Percentiles rank a stretch among this genome's conserved stretches.
These are phyloP conservation scores for Fusarium hostae DNA, from an alignment of 2,329 filamentous ascomycete genomes.

Conservation along the genomic window DNA sequence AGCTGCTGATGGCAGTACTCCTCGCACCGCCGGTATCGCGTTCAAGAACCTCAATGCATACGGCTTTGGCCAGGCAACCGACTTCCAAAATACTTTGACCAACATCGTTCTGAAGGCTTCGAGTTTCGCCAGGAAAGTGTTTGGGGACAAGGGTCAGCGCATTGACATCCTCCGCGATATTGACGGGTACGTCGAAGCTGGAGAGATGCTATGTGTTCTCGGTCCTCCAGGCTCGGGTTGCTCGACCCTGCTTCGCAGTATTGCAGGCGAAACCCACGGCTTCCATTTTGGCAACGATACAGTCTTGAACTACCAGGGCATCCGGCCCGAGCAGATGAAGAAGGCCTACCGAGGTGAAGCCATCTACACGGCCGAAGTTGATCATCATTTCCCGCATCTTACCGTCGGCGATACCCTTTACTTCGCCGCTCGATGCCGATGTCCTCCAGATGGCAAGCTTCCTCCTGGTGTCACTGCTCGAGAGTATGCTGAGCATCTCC, in stretches of 20 bases:
- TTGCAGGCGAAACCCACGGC: conserved; percentile 82
- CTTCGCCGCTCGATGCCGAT: conserved; percentile 75
- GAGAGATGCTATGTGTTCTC: conserved; percentile 78
- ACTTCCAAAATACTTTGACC: conserved; percentile 73
- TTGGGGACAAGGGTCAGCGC: conserved; percentile 63
- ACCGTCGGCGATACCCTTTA: conserved; percentile 79
- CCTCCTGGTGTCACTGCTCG: conserved; percentile 63
- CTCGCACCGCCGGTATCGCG: conserved; percentile 69
- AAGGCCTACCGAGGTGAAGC: conserved; percentile 79
- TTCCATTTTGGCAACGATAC: conserved; percentile 74
- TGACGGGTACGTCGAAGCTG: conserved; percentile 72
- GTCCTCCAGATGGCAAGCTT: conserved; percentile 61
- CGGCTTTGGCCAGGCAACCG: conserved; percentile 71
- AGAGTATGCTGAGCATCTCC: conserved; percentile 67
- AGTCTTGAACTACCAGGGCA: conserved; percentile 77
- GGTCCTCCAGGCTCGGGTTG: conserved; percentile 77
- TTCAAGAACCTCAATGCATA: conserved; percentile 73
- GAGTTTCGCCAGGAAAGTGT: conserved; percentile 56
- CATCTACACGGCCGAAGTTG: conserved; percentile 84
- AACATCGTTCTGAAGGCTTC: conserved; percentile 64
- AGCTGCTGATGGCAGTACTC: conserved; percentile 57
- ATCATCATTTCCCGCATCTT: conserved; percentile 79
- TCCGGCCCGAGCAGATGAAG: conserved; percentile 76
- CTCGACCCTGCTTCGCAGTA: conserved; percentile 82
- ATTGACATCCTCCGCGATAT: conserved; percentile 73